Base-by-base conservation (phyloP, 2,329 filamentous ascomycete species). In the Madurella mycetomatis region DNA sequence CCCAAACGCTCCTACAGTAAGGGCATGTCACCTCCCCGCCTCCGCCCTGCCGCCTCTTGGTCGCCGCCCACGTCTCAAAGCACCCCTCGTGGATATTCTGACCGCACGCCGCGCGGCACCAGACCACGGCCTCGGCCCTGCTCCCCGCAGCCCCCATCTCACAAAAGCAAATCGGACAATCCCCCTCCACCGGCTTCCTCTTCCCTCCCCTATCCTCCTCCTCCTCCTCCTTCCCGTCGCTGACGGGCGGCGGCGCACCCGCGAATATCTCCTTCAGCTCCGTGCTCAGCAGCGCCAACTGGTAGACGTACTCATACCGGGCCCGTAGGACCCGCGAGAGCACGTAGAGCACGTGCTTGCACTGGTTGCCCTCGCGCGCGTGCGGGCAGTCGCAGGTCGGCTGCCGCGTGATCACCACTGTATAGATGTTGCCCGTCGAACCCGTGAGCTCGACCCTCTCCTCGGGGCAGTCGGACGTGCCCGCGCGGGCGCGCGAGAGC, bases 371-470 rank as follows among this genome's bases (percentile, higher is more conserved):
- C 34, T 73, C 73, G 25, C 55, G 61, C 1, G 74, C 76, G 53
- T 84, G 76, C 1, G 82, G 81, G 56, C 83, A 86, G 47, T 75
- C 72, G 65, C 83, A 86, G 0, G 61, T 69, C 0, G 82, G 80
- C 16, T 73, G 62, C n/a, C 72, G 72, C 2, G 71, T 70, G 49
- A 87, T 76, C 34, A 69, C 69, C 32, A 87, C 76, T 0, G 69
- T 78, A 66, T 88, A 87, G 54, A 87, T 73, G 59, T 87, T 87
- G 15, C 84, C 84, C 1, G 83, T 87, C 9, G 80, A 81, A 1
- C 84, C 85, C 0, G 83, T 80, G 56, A 87, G 71, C 54, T 82
- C 73, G 46, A 87, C 72, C 1, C 66, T 70, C 64, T 87, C 83
- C 51, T 76, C 70, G 0, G 75, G 76, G 41, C 68, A 73, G 1